Base-by-base conservation (phyloP, 2,329 filamentous ascomycete species). In the Beauveria sp. region DNA sequence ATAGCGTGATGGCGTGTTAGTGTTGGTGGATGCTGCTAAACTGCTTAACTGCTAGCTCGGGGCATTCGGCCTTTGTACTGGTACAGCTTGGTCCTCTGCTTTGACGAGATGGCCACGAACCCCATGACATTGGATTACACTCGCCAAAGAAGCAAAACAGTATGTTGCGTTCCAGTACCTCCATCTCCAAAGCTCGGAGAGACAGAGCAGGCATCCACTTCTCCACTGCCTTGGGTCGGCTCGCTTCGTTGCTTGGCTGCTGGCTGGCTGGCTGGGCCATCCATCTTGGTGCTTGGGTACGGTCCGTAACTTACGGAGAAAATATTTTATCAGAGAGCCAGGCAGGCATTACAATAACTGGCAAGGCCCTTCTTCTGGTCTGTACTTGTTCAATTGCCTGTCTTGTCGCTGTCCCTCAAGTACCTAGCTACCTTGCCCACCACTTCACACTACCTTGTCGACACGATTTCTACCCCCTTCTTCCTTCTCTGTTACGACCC, bases 141-240 rank as follows among this genome's bases (percentile, higher is more conserved):
- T 38, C 34, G 28, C n/a, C 49, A 20, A 51, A 22, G 20, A 51
- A 18, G 16, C 18, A 51, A 51, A 51, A 20, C n/a, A 34, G 12
- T 14, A 14, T 34, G 24, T 9, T 34, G 16, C 24, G 53, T 46
- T 38, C 26, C n/a, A 20, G 42, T 56, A 56, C 42, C 40, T 30
- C 53, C 24, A 24, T 56, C 40, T 42, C 9, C 26, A 55, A 55
- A 40, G 52, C 38, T 45, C 22, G 24, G 52, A 53, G 51, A 16
- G 26, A 26, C 34, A 40, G 50, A n/a, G 40, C 40, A 45, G 53
- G 38, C 46, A 43, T 26, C 47, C 56, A 51, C 56, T 58, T 43
- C 52, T 47, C 56, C 56, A 58, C 38, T 50, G 56, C 34, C 47
- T 58, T 58, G 56, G 56, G 56, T 52, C 56, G 34, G 56, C 46